Evolutionary conservation across 495 filamentous ascomycete genomes (phyloP).

Genomic region (Neurospora sp.): DNA sequence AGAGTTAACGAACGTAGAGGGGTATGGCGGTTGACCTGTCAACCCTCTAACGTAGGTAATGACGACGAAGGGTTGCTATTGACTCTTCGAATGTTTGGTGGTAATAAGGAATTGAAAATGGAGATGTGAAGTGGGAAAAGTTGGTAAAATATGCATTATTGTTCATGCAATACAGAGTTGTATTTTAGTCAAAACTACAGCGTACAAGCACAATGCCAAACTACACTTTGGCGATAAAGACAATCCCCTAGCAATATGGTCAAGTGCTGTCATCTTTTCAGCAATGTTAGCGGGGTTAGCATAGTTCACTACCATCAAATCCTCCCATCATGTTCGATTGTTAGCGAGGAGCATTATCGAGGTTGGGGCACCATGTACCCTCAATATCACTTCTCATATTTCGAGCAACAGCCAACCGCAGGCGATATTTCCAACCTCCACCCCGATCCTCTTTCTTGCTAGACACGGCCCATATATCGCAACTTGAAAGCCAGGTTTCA

Average conservation of each 20-base stretch:
- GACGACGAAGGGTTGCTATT: not conserved
- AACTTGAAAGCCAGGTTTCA: not conserved
- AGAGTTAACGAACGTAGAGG: not conserved
- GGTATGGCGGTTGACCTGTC: not conserved
- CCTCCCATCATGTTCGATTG: not conserved
- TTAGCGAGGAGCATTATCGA: not conserved
- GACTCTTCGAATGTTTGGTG: not conserved
- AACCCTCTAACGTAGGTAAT: not conserved
- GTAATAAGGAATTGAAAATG: not conserved
- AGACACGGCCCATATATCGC: not conserved
- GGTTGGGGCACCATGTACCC: not conserved
- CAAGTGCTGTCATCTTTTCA: not conserved
- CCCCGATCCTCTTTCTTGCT: not conserved
- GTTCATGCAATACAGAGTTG: not conserved
- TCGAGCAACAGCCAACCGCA: not conserved
- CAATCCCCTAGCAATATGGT: not conserved
- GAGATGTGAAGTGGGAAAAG: not conserved
- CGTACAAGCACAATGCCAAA: not conserved
- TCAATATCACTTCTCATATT: not conserved
- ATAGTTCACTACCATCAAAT: not conserved
- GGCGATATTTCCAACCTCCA: not conserved
- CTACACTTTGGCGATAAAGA: not conserved
- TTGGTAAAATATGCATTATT: not conserved
- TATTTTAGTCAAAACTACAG: not conserved
- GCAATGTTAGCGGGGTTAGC: not conserved